Evolutionary conservation across 75 land plant species (phyloP), one percentile per base, ranked within the genome.

Genomic region (Picea glauca): DNA sequence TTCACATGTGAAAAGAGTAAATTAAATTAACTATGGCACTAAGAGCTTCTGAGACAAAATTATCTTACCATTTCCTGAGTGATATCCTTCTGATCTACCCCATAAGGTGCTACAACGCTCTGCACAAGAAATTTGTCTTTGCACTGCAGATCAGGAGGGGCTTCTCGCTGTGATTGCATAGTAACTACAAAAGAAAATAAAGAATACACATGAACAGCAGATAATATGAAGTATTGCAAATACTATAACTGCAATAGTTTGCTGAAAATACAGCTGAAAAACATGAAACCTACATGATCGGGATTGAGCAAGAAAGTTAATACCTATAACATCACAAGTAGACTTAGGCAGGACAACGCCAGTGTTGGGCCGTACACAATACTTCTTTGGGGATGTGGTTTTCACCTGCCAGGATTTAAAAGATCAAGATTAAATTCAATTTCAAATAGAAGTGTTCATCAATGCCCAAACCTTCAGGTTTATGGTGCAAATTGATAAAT

Each of bases 281-380:
- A n/a, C 43, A 40, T 70, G 73, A 18, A 7, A 70, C 74, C n/a
- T 20, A 20, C 18, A 70, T 70, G 18, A 50, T 9, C 11, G 0
- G 35, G 18, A 70, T 43, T 40, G 26, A 40, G 23, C 23, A 14
- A 78, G 46, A 66, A 43, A 20, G 2, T n/a, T 1, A 75, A 30
- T 81, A 93, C 96, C 93, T 18, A 81, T 85, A 40, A 95, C 87
- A 75, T 88, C 93, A 66, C 85, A 85, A 33, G 94, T 88, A 50
- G 98, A 85, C 13, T 80, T 85, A 11, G 98, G 98, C 78, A 78
- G 64, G 8, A 95, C 92, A 76, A 93, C 60, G 32, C 98, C 96
- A 18, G 96, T 86, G 78, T 93, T 95, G n/a, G 98, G 98, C 50
- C 96, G 90, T n/a, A 95, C 98, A 77, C 93, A 96, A 60, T 96